Evolutionary conservation across 2,329 filamentous ascomycete species (phyloP), one percentile per base, ranked within the genome.

Genomic region (Truncatella angustata): DNA sequence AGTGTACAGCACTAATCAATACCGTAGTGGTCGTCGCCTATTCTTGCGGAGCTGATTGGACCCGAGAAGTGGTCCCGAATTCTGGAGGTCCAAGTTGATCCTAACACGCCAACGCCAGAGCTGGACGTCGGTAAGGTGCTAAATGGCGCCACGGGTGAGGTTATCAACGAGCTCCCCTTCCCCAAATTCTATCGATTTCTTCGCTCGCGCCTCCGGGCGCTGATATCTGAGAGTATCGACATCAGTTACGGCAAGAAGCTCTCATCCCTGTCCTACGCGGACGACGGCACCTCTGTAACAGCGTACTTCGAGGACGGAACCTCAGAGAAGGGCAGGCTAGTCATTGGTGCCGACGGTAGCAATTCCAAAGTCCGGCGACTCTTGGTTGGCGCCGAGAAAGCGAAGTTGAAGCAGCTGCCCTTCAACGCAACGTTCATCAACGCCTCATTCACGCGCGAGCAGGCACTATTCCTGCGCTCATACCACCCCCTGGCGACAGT

Each of bases 371-470:
- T 66, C 9, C 56, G 68, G 20, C 52, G 49, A 7, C 37, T 60
- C 30, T 60, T 73, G 4, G 55, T 73, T 3, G 67, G 65, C 5
- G 48, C 63, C 4, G 54, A 64, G 47, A 35, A 39, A 1, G 64
- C 66, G 3, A 53, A 60, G 23, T 66, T 73, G 24, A 70, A 67
- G 54, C 63, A 59, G 20, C 62, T 79, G 5, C 72, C 73, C 2
- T 71, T 75, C 49, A 70, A 66, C 3, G 72, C 74, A 7, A 75
- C 73, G 1, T 76, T 77, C 51, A 65, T 76, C 12, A 73, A 74
- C 47, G 63, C 67, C 4, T 68, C 58, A 42, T 78, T 71, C 56
- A 65, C 70, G 23, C 62, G 60, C 3, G 70, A 76, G 21, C 70
- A 72, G 57, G 76, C 75, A 2, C 64, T 71, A 3, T 72, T 66